Conservation (phyloP, 1,139 yeast genomes). For the Blastobotrys indianensis region DNA sequence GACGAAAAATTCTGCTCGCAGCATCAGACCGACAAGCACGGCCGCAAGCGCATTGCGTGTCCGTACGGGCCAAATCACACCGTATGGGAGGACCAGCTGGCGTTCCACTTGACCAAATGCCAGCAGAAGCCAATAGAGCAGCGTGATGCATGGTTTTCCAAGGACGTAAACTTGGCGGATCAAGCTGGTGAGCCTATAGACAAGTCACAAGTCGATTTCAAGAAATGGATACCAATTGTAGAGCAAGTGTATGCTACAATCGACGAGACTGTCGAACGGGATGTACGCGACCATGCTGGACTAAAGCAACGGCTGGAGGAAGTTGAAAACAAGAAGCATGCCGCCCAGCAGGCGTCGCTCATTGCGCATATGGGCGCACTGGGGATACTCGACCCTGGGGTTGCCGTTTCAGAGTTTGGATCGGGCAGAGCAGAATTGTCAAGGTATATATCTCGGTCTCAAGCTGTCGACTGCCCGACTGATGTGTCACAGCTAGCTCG, state of each 20-base stretch:
- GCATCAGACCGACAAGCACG: conserved; percentile 35
- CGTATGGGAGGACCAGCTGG: conserved; percentile 56
- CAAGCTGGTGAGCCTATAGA: not conserved
- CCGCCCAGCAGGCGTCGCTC: conserved; percentile 73
- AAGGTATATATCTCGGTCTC: conserved; percentile 54
- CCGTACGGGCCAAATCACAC: conserved; percentile 72
- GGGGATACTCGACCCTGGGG: conserved; percentile 36
- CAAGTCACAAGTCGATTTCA: conserved; percentile 1
- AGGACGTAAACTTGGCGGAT: conserved; percentile 37
- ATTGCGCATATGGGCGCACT: conserved; percentile 57
- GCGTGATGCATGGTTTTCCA: conserved; percentile 41
- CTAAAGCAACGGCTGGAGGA: conserved; percentile 41
- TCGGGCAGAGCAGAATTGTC: conserved; percentile 86
- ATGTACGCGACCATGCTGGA: conserved; percentile 24
- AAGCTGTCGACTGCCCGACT: conserved; percentile 22
- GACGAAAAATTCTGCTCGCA: conserved; percentile 56
- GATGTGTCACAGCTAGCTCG: conserved; percentile 1
- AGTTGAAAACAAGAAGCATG: conserved; percentile 63
- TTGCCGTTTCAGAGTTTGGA: conserved; percentile 69
- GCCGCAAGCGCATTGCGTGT: conserved; percentile 56
- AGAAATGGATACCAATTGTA: conserved; percentile 28
- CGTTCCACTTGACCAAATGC: conserved; percentile 58
- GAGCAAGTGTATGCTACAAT: conserved; percentile 24
- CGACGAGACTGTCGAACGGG: conserved; percentile 16
- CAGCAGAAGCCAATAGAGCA: conserved; percentile 36